Evolutionary conservation across 768 basidiomycete species (phyloP).

Genomic region (Lactarius vividus): DNA sequence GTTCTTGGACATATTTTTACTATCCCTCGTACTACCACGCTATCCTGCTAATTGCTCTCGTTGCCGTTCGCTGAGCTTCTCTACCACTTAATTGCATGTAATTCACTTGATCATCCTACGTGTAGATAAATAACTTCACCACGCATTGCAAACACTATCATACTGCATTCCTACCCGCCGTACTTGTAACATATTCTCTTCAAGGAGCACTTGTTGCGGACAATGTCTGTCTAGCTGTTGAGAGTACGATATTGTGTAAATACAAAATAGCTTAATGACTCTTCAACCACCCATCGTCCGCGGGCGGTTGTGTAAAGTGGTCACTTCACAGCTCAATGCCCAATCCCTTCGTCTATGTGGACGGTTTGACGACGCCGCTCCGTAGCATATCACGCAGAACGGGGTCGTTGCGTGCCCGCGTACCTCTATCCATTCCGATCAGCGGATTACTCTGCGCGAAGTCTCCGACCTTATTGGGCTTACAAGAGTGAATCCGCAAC

Average conservation of each 20-base stretch:
- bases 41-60: constrained; percentile 14
- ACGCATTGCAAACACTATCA: constrained; percentile 17
- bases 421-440: constrained; percentile 42
- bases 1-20: constrained; percentile 3
- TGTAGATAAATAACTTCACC: constrained; percentile 16
- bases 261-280: constrained; percentile 17
- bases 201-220: constrained; percentile 1
- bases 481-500: constrained; percentile 62
- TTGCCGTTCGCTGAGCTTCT: not conserved
- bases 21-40: constrained; percentile 15
- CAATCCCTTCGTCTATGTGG: constrained; percentile 36
- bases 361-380: constrained; percentile 58
- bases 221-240: constrained; percentile 4
- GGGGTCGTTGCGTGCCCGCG: constrained; percentile 43
- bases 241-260: constrained; percentile 12
- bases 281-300: not conserved
- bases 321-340: constrained; percentile 20
- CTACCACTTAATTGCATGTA: constrained; percentile 13
- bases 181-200: constrained; percentile 20
- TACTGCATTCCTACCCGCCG: constrained; percentile 8
- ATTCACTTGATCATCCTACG: constrained; percentile 11
- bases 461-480: constrained; percentile 32
- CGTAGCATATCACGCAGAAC: constrained; percentile 49
- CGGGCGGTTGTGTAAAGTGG: not conserved
- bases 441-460: not conserved